These are phyloP conservation scores for Carex sylvatica DNA, from an alignment of 202 grass and related monocot species.

Conservation along the genomic window DNA sequence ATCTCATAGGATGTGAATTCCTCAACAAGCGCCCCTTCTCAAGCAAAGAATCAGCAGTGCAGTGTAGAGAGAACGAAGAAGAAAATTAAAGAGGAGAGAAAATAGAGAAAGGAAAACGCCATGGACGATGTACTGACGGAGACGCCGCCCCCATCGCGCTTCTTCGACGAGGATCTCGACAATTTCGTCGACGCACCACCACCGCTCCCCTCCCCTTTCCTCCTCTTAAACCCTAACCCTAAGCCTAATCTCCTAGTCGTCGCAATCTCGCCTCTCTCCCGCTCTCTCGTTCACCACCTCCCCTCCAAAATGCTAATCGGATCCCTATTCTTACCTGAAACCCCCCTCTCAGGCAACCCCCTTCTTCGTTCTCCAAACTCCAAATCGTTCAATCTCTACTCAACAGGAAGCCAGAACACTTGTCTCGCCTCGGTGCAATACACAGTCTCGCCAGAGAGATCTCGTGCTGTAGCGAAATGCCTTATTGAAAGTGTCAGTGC, in stretches of 20 bases:
- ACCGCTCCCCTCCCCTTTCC: slow-evolving; percentile 51
- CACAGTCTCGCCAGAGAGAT: slow-evolving; percentile 49
- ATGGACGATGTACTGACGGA: slow-evolving; percentile 91
- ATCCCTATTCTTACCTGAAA: slow-evolving; percentile 69
- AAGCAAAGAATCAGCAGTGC: no score
- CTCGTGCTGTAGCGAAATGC: slow-evolving; percentile 53
- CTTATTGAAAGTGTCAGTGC: slow-evolving; percentile 52
- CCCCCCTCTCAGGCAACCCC: slow-evolving; percentile 36
- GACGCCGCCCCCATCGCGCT: slow-evolving; percentile 69
- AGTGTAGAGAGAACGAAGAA: no score
- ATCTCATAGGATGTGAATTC: no score
- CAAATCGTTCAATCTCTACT: slow-evolving; percentile 35
- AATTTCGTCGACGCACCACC: slow-evolving; percentile 47
- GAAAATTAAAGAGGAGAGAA: neutral
- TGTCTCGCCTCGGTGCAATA: slow-evolving; percentile 53
- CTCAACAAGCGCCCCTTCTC: no score
- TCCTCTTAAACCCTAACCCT: slow-evolving; percentile 47
- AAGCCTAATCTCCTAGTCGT: slow-evolving; percentile 48
- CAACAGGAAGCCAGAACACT: neutral
- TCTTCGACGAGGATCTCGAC: slow-evolving; percentile 85
- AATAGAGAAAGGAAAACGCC: neutral
- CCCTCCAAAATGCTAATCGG: slow-evolving; percentile 37
- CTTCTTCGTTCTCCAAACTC: slow-evolving; percentile 20
- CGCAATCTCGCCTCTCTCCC: slow-evolving; percentile 59
- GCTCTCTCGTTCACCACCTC: slow-evolving; percentile 43